Percentiles rank a stretch among this genome's conserved stretches.
Conservation (phyloP, 2,329 filamentous ascomycete species). For the Penicillium sp. region DNA sequence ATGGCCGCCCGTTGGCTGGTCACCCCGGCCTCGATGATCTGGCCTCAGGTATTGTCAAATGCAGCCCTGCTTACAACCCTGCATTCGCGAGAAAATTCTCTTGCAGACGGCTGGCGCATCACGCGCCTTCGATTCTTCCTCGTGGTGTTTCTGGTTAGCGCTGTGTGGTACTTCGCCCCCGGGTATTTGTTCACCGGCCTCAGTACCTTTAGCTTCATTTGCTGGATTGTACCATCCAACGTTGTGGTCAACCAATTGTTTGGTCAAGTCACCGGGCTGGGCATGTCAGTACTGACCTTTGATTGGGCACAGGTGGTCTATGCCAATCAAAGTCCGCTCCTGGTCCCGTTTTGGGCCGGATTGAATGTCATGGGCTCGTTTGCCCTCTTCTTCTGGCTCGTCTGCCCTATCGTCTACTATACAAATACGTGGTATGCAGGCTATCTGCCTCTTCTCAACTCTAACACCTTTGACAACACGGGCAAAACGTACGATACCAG, state of each 20-base stretch:
- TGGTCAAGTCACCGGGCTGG: constrained; percentile 67
- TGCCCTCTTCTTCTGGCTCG: constrained; percentile 46
- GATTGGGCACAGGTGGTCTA: constrained; percentile 74
- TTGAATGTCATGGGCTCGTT: constrained; percentile 49
- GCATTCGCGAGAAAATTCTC: constrained; percentile 34
- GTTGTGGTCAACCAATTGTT: constrained; percentile 72
- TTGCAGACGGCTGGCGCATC: constrained; percentile 47
- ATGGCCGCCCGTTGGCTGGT: constrained; percentile 60
- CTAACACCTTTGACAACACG: constrained; percentile 65
- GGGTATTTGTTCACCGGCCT: constrained; percentile 69
- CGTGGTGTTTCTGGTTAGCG: constrained; percentile 33
- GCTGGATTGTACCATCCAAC: constrained; percentile 70
- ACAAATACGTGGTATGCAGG: constrained; percentile 60
- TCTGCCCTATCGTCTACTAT: constrained; percentile 48
- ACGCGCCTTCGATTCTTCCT: constrained; percentile 42
- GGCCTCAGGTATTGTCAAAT: constrained; percentile 59
- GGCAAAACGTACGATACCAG: constrained; percentile 61
- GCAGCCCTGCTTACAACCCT: constrained; percentile 49
- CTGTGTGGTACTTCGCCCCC: constrained; percentile 49
- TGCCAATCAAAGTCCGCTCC: constrained; percentile 66
- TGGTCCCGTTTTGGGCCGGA: constrained; percentile 59
- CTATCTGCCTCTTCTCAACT: constrained; percentile 64
- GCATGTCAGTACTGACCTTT: constrained; percentile 69
- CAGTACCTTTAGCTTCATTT: constrained; percentile 69
- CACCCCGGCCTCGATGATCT: constrained; percentile 64